phyloP scores from a whole-genome alignment of 2,329 filamentous ascomycete genomes.

The Talaromyces sp. region DNA sequence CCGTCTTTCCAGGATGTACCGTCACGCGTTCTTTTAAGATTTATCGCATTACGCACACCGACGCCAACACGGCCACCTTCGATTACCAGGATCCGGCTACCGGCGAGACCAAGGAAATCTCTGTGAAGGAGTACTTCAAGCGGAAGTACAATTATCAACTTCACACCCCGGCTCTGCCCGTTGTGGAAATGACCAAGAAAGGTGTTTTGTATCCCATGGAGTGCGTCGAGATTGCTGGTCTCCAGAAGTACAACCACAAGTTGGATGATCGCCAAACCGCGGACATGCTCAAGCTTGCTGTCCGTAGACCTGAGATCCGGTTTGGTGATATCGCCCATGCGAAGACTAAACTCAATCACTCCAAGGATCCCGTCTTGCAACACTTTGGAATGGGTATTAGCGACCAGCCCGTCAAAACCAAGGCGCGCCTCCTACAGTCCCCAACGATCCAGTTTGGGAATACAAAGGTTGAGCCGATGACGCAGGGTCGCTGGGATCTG shows the following conservation, averaged over 20 bases:
- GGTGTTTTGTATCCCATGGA: conserved; percentile 54
- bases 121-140: conserved; percentile 56
- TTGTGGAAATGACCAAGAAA: conserved; percentile 56
- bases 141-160: conserved; percentile 48
- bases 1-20: conserved; percentile 32
- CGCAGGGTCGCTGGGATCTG: conserved; percentile 79
- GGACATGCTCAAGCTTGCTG: conserved; percentile 89
- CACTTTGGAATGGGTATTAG: conserved; percentile 72
- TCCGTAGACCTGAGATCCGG: conserved; percentile 69
- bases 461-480: conserved; percentile 55
- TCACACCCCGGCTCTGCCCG: conserved; percentile 46
- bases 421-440: conserved; percentile 66
- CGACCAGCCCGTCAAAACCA: conserved; percentile 58
- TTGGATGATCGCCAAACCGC: conserved; percentile 63
- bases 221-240: conserved; percentile 46
- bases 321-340: conserved; percentile 63
- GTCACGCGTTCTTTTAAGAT: conserved; percentile 46
- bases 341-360: conserved; percentile 64
- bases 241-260: conserved; percentile 57
- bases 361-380: conserved; percentile 62
- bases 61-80: conserved; percentile 42
- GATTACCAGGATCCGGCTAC: conserved; percentile 35
- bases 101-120: conserved; percentile 44
- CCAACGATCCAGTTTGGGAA: conserved; percentile 67
- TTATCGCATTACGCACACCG: conserved; percentile 43